These are phyloP conservation scores for Aspergillus arachidicola DNA, from an alignment of 2,329 filamentous ascomycete species.

Conservation along the genomic window DNA sequence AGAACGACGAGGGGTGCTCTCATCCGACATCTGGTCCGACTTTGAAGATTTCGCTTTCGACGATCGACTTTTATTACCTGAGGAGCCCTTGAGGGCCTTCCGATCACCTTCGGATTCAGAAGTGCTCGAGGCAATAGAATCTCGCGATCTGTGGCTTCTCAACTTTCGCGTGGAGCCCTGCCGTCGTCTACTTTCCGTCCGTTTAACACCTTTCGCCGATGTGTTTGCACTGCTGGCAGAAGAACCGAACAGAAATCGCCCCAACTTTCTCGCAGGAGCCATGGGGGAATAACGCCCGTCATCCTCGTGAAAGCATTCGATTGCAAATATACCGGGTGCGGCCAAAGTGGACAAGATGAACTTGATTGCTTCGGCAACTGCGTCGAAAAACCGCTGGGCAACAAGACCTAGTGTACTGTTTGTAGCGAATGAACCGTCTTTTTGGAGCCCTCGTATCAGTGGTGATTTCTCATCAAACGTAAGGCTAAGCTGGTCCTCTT, in stretches of 20 bases:
- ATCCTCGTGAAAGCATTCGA: slow-evolving; percentile 81
- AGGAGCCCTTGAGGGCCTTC: slow-evolving; percentile 23
- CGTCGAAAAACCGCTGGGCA: slow-evolving; percentile 70
- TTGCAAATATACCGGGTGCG: slow-evolving; percentile 78
- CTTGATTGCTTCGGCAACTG: slow-evolving; percentile 73
- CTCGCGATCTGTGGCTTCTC: slow-evolving; percentile 37
- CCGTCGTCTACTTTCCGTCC: slow-evolving; percentile 31
- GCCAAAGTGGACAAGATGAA: slow-evolving; percentile 78
- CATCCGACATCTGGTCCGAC: slow-evolving; percentile 52
- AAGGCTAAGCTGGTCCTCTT: slow-evolving; percentile 32
- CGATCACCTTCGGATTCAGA: slow-evolving; percentile 59
- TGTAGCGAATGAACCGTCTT: slow-evolving; percentile 38
- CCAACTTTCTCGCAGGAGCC: slow-evolving; percentile 68
- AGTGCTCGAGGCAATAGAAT: slow-evolving; percentile 53
- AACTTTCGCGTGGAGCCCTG: slow-evolving; percentile 34
- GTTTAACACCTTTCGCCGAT: slow-evolving; percentile 26
- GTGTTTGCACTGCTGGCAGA: slow-evolving; percentile 23
- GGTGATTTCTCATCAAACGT: slow-evolving; percentile 68
- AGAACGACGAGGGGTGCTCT: slow-evolving; percentile 72
- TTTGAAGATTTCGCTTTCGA: slow-evolving; percentile 30
- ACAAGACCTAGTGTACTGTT: slow-evolving; percentile 52
- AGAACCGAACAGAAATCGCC: slow-evolving; percentile 30
- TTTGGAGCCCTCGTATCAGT: slow-evolving; percentile 55
- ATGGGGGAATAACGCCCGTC: slow-evolving; percentile 78
- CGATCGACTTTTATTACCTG: slow-evolving; percentile 27